Evolutionary conservation across 345 rosid genomes (phyloP), one percentile per base, ranked within the genome.

Genomic region (Syzygium oleosum): DNA sequence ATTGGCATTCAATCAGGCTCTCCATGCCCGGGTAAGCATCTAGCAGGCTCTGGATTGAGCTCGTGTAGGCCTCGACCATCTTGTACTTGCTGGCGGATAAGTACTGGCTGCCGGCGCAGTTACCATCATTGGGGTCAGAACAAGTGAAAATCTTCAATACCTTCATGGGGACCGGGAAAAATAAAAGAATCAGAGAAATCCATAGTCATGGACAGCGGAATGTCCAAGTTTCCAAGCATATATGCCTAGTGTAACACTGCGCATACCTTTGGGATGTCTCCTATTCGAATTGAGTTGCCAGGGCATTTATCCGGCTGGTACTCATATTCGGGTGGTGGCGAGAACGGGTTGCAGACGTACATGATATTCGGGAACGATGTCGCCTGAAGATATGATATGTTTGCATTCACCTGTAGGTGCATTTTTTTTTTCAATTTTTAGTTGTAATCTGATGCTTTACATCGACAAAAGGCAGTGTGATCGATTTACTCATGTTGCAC

Each of bases 291-390:
- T 3, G 95, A 88, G 79, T 93, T 91, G 11, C 87, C 85, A 25
- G 95, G 94, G 89, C 98, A 95, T 84, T 89, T 84, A 51, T 91
- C 85, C 1, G 92, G 90, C 89, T 87, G 92, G 92, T 92, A 95
- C 49, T 79, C 41, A 83, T 93, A 91, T 1, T 90, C 91, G 1
- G 98, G 98, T 5, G 98, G 95, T 4, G 91, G 93, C 2, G 96
- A 92, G 91, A 95, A 94, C 16, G 96, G 98, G 86, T 94, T 95
- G 95, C 98, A 95, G 15, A 95, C 88, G 21, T n/a, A 84, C 53
- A 89, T 77, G 59, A 89, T 43, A 58, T 46, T 84, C 0, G 91
- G 86, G 85, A 22, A 34, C 21, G 87, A 23, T 11, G 91, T 55
- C 7, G 85, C 80, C 88, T 86, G 94, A 16, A 89, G 84, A 29